phyloP scores from a whole-genome alignment of 2,329 filamentous ascomycete genomes.

The Tolypocladium tropicale region DNA sequence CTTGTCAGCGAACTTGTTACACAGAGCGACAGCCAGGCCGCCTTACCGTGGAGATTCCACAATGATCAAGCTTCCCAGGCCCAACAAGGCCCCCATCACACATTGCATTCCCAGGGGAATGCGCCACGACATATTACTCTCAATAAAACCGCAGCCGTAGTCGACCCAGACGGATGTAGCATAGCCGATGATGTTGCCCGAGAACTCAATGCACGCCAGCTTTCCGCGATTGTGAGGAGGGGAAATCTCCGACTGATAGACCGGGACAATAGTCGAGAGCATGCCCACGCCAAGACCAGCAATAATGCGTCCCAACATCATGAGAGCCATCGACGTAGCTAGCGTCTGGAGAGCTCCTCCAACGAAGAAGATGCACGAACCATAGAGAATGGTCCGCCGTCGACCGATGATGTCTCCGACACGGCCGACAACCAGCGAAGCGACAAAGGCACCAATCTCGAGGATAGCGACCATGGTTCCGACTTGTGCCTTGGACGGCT shows the following conservation, averaged over 20 bases:
- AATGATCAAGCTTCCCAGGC: conserved; percentile 78
- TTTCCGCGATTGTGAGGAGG: conserved; percentile 93
- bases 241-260: conserved; percentile 92
- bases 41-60: conserved; percentile 85
- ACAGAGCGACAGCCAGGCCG: not conserved
- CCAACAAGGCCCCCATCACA: conserved; percentile 81
- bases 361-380: conserved; percentile 75
- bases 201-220: conserved; percentile 95
- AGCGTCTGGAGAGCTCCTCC: conserved; percentile 81
- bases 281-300: conserved; percentile 82
- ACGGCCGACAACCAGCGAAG: conserved; percentile 75
- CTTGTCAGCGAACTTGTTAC: conserved; percentile 13
- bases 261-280: conserved; percentile 82
- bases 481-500: conserved; percentile 77
- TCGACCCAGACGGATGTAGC: conserved; percentile 97
- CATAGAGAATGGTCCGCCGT: conserved; percentile 83
- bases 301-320: conserved; percentile 74
- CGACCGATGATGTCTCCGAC: conserved; percentile 89
- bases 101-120: conserved; percentile 87
- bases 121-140: conserved; percentile 80
- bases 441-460: conserved; percentile 84
- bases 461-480: conserved; percentile 98
- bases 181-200: conserved; percentile 93
- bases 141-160: conserved; percentile 89
- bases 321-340: conserved; percentile 77